These are phyloP conservation scores for Capniomyces stellatus DNA, from an alignment of 371 early-diverging fungal species.

Conservation along the genomic window DNA sequence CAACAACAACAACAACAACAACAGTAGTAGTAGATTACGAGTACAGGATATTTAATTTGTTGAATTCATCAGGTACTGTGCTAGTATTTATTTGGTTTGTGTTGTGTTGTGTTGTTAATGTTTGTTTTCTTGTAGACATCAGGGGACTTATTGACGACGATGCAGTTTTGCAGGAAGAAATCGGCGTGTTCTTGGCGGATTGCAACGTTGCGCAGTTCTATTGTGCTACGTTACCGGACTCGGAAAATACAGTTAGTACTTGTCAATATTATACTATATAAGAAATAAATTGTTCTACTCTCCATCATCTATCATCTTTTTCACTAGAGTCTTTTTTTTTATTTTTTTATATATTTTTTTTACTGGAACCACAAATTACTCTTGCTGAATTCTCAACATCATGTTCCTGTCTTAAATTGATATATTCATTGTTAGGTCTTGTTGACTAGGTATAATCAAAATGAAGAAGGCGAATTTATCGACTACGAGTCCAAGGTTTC, in stretches of 20 bases:
- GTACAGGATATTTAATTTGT: too few species aligned
- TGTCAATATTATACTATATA: too few species aligned
- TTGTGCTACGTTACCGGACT: constrained; percentile 41
- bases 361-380: background rate
- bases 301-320: too few species aligned
- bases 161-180: constrained; percentile 46
- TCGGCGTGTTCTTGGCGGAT: constrained; percentile 49
- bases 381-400: too few species aligned
- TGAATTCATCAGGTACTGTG: background rate
- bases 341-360: background rate
- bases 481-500: constrained; percentile 49
- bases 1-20: background rate
- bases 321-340: too few species aligned
- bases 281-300: background rate
- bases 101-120: too few species aligned
- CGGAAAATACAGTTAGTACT: constrained; percentile 43
- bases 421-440: constrained; percentile 34
- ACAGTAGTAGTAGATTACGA: too few species aligned
- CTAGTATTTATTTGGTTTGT: too few species aligned
- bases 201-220: constrained; percentile 73
- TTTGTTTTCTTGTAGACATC: too few species aligned
- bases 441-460: constrained; percentile 46
- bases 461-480: constrained; percentile 41
- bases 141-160: constrained; percentile 69
- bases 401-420: too few species aligned